Base-by-base conservation (phyloP, 768 basidiomycete species). In the Boletus reticulatus region DNA sequence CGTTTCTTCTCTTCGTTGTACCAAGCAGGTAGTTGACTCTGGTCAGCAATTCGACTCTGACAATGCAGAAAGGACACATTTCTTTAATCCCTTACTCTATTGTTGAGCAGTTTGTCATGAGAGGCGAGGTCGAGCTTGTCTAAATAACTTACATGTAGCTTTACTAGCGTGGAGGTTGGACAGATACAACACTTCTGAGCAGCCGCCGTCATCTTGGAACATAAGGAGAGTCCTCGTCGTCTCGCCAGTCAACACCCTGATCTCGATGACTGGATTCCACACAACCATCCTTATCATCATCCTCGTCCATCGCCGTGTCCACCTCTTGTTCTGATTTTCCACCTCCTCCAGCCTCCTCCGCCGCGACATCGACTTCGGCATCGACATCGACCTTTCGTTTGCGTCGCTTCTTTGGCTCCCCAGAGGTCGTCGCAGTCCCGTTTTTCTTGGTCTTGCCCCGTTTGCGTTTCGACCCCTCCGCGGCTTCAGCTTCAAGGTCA, bases 41-140 rank as follows among this genome's bases (percentile, higher is more conserved):
- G 20, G 49, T 27, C 63, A 88, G 94, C 56, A 92, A 92, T 27
- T 80, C 84, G 34, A 73, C 80, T 32, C 69, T 93, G 53, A 84
- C 88, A 37, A 84, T 96, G 79, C 77, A 82, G 49, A 88, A 87
- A 63, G 92, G 88, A 10, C 87, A 91, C 56, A 92, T 94, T 53
- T 88, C 91, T 41, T 66, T 96, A 17, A 79, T 89, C 17, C 88
- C 86, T 20, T 97, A 90, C 70, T 76, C 78, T 24, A 79, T 88
- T 19, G 84, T 94, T 6, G 88, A 94, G 62, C 80, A 89, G 36
- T 79, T 92, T 13, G 76, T 94, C 42, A 73, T 77, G 37, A 75
- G 85, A 65, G 90, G 87, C 50, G 84, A 88, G 66, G 86, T 87
- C 6, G 88, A 92, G 68, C 77, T 94, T 34, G 85, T 93, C 43